Evolutionary conservation across 495 filamentous ascomycete genomes (phyloP), one percentile per base, ranked within the genome.

Genomic region (Xylaria sp.): DNA sequence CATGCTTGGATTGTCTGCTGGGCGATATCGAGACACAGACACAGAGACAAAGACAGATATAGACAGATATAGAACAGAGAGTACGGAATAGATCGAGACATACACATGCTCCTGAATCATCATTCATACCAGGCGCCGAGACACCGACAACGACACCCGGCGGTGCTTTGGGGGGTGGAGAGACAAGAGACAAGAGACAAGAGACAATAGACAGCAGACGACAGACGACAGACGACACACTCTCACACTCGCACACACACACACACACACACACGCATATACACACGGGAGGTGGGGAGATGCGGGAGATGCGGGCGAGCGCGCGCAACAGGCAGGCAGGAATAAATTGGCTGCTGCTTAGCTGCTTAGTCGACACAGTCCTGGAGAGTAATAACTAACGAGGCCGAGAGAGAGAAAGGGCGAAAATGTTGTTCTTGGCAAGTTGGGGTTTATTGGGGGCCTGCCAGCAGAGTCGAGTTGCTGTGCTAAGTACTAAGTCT

Each of bases 91-190:
- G n/a, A n/a, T n/a, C n/a, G n/a, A 73, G 73, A 77, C 77, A 77
- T 79, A 79, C 77, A 79, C 77, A 79, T 79, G 77, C 77, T 79
- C 75, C 73, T 75, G 68, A 77, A 74, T 77, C 77, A 79, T 79
- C 73, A 75, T 73, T 74, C 71, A 68, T 59, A 72, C 48, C 62
- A 65, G 71, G 74, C 61, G 75, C 73, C 74, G 73, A 75, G 70
- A 77, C 73, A 79, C 73, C 73, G 76, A 73, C 73, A 65, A 73
- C 67, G 71, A 69, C 61, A 58, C 46, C 21, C 46, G 71, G 71
- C 66, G 67, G 59, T 55, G 15, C n/a, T 46, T 19, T 17, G 37
- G 3, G 55, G 43, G n/a, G 33, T 15, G 62, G 52, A 48, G 35
- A 59, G 46, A 69, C 59, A 75, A 67, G 17, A 46, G 65, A 43